These are phyloP conservation scores for Chytridium lagenaria DNA, from an alignment of 371 early-diverging fungal genomes.

Conservation along the genomic window DNA sequence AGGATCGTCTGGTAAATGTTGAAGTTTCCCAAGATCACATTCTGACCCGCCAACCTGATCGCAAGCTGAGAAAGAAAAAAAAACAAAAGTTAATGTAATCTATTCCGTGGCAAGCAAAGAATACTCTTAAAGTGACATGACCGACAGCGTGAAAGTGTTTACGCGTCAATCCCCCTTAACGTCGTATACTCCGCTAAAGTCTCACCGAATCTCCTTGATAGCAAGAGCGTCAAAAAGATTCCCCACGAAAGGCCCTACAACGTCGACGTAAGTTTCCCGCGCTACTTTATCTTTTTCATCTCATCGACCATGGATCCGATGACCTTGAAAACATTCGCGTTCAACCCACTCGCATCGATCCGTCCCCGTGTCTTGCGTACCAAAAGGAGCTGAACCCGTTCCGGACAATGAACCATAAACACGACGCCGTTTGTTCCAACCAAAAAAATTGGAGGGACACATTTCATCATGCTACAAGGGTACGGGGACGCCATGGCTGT, in stretches of 20 bases:
- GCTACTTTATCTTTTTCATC: slow-evolving; percentile 17
- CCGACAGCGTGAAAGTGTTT: slow-evolving; percentile 21
- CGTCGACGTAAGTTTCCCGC: neutral
- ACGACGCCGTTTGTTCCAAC: too few relatives aligned
- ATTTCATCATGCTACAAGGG: too few relatives aligned
- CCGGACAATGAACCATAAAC: too few relatives aligned
- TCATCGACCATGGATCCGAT: slow-evolving; percentile 3
- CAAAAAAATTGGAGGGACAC: too few relatives aligned
- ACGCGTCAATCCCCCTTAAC: slow-evolving; percentile 25
- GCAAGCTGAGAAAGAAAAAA: too few relatives aligned
- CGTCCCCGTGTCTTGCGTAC: neutral
- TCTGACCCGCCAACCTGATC: neutral
- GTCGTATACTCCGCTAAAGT: slow-evolving; percentile 19
- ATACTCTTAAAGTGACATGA: slow-evolving; percentile 21
- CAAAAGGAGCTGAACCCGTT: too few relatives aligned
- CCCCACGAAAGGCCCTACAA: slow-evolving; percentile 12
- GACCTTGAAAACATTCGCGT: neutral
- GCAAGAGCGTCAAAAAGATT: too few relatives aligned
- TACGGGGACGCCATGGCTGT: too few relatives aligned
- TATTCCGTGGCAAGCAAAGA: too few relatives aligned
- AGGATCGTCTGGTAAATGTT: slow-evolving; percentile 31
- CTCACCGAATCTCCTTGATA: too few relatives aligned
- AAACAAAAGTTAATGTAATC: too few relatives aligned
- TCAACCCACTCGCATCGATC: neutral
- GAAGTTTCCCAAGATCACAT: slow-evolving; percentile 33